Evolutionary conservation across 1,139 yeast genomes (phyloP).

Genomic region (Hyphopichia pseudoburtonii): DNA sequence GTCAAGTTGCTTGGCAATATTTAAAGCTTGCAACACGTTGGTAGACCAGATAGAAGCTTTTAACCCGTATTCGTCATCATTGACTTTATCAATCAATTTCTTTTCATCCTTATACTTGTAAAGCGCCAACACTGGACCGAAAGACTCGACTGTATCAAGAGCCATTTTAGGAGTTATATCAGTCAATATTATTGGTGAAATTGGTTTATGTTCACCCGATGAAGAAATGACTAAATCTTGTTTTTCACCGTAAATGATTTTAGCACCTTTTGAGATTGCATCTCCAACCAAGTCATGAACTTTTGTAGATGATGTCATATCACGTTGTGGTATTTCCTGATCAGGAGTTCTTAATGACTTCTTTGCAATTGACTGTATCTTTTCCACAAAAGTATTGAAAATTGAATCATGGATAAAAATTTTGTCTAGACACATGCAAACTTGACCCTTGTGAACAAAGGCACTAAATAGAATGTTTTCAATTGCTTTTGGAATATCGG

Average conservation of each 20-base stretch:
- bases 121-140: constrained; percentile 50
- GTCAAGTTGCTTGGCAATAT: constrained; percentile 36
- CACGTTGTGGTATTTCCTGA: constrained; percentile 27
- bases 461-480: constrained; percentile 28
- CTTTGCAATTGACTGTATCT: constrained; percentile 20
- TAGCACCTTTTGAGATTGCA: constrained; percentile 46
- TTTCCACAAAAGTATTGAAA: constrained; percentile 25
- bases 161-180: constrained; percentile 33
- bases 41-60: constrained; percentile 58
- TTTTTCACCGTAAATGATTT: constrained; percentile 23
- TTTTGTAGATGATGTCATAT: constrained; percentile 20
- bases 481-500: constrained; percentile 32
- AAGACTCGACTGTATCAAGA: constrained; percentile 37
- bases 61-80: constrained; percentile 42
- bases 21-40: constrained; percentile 39
- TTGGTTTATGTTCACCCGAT: constrained; percentile 9
- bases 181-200: constrained; percentile 34
- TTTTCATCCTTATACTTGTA: constrained; percentile 31
- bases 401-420: constrained; percentile 32
- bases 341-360: constrained; percentile 21
- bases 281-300: constrained; percentile 32
- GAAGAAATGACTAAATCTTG: constrained; percentile 6
- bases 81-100: constrained; percentile 27
- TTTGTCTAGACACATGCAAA: constrained; percentile 47
- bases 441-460: constrained; percentile 47